Evolutionary conservation across 345 rosid genomes (phyloP), one percentile per base, ranked within the genome.

Genomic region (Garcia nutans): DNA sequence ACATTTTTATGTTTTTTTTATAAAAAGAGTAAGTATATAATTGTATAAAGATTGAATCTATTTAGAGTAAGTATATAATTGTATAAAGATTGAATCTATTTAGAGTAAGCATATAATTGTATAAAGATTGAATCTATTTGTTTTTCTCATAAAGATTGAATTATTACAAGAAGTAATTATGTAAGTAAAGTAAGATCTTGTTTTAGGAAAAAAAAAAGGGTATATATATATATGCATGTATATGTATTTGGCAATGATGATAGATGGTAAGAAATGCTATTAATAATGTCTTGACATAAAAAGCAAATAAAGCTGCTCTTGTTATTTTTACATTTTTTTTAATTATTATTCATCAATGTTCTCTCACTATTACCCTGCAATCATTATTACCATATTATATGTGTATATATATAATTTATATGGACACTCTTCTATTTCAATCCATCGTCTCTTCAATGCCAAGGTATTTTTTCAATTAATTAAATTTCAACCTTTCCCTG

Each of bases 351-450:
- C 44, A 68, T 42, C 60, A 47, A 60, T 78, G 20, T 67, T 68
- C 72, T 67, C 72, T 68, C 76, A 33, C 71, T 68, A 73, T 73
- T 57, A 31, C 60, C 59, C 54, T 57, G 33, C 47, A 81, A 84
- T 82, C 80, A 86, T 84, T 59, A 76, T 54, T 16, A 7, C 23
- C 73, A 55, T 54, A 37, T 2, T 2, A 37, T 37, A 37, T 37
- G 5, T 33, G 4, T 33, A 33, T 33, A n/a, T n/a, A n/a, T n/a
- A n/a, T n/a, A n/a, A 52, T 31, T 24, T 69, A 42, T 10, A 60
- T 54, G 57, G 58, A n/a, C 44, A 61, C 77, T 24, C 86, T 86
- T 86, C 80, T 22, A 57, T 72, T 67, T 20, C 83, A 86, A 86
- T 79, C 76, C 75, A 68, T 65, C 84, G 2, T 81, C 74, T 72